Conservation (phyloP, 140 eudicot species). For the Stevia rebaudiana region DNA sequence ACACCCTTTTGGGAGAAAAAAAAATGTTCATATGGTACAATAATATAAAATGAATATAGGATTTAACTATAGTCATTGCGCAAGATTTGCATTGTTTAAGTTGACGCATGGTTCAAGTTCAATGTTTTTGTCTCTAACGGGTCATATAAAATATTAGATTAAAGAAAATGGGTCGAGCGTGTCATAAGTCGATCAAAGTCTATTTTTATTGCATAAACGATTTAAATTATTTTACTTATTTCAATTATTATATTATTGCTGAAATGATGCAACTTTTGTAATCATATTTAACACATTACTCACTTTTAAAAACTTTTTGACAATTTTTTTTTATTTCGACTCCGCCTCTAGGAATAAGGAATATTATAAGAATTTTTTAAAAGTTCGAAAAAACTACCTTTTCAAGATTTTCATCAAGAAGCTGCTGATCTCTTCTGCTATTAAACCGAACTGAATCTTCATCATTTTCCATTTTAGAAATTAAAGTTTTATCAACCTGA, state of each 20-base stretch:
- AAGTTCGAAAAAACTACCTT: constrained; percentile 37
- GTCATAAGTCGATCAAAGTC: background rate
- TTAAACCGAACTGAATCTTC: constrained; percentile 25
- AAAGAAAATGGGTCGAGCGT: background rate
- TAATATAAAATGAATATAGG: background rate
- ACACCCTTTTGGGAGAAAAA: background rate
- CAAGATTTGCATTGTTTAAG: too few relatives aligned
- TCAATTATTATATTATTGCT: background rate
- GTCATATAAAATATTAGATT: background rate
- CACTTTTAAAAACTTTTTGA: background rate
- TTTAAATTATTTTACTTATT: background rate
- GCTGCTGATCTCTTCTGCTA: constrained; percentile 26
- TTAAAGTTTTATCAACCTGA: constrained; percentile 24
- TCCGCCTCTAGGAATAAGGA: background rate
- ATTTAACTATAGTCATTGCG: too few relatives aligned
- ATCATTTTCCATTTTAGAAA: constrained; percentile 20
- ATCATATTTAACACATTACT: background rate
- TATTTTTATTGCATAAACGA: background rate
- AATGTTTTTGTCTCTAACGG: background rate
- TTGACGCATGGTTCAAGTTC: too few relatives aligned
- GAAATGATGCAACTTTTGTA: background rate
- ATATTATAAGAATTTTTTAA: background rate
- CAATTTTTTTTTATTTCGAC: background rate
- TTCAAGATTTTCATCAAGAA: constrained; percentile 32
- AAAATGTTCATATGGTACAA: background rate